Evolutionary conservation across 176 grass and related monocot species (phyloP), one percentile per base, ranked within the genome.

Genomic region (Lolium multiflorum): DNA sequence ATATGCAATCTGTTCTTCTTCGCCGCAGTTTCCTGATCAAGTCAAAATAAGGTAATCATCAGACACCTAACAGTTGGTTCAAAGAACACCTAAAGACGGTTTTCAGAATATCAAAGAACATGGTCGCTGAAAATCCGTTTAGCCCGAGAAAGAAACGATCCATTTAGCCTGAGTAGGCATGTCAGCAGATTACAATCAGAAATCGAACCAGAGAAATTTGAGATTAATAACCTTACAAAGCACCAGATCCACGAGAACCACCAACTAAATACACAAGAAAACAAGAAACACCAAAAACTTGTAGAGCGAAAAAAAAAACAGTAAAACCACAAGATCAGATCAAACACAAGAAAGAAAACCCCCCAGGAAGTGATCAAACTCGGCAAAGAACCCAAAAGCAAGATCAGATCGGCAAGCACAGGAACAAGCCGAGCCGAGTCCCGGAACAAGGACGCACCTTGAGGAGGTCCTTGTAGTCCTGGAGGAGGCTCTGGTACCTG

Each of bases 401-500:
- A 82, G 37, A 49, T 9, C 50, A 86, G 78, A 89, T 89, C 73
- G 12, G 24, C 16, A 1, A 55, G 11, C n/a, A 13, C 17, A 15
- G 18, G 21, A 3, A 60, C 24, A 11, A 0, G 24, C 43, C n/a
- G 24, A 31, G 37, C 1, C 60, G 60, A 63, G 1, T 25, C 38
- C 41, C 49, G 3, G 49, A 51, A 51, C 49, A 41, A 68, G 67
- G 16, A 25, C n/a, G 70, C 49, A 95, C 93, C 93, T 95, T 87
- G 67, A 82, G 2, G 63, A 95, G 86, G 37, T 91, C 90, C 83
- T 89, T 71, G 67, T 92, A 95, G 82, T 95, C 93, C 72, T 85
- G 91, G 31, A 95, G 79, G 15, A 95, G 91, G 65, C 73, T 81
- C 44, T 69, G 83, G 77, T 90, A 84, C 83, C 84, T 82, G 41